Conservation (phyloP, 768 basidiomycete genomes). For the Suillus spraguei region DNA sequence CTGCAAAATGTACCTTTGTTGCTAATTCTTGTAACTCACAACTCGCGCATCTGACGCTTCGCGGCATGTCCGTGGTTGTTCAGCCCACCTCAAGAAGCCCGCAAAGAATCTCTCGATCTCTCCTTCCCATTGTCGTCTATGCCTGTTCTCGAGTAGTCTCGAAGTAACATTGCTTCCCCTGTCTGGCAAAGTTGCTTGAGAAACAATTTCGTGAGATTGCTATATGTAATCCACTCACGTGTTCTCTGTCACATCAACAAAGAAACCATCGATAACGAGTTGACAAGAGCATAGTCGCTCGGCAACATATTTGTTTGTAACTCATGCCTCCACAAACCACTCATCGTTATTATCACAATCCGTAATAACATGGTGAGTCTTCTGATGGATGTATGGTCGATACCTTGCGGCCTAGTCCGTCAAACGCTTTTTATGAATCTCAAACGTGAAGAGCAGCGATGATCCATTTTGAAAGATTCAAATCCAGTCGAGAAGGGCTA, state of each 20-base stretch:
- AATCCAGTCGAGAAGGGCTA: slow-evolving; percentile 58
- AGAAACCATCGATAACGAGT: slow-evolving; percentile 59
- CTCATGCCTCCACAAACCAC: slow-evolving; percentile 46
- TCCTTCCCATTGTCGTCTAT: slow-evolving; percentile 9
- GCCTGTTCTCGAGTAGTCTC: slow-evolving; percentile 44
- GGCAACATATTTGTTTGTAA: slow-evolving; percentile 33
- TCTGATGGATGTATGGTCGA: slow-evolving; percentile 54
- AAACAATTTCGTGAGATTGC: neutral
- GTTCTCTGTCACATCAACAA: slow-evolving; percentile 66
- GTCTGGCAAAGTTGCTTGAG: slow-evolving; percentile 44
- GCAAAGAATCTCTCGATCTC: slow-evolving; percentile 49
- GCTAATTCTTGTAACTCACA: slow-evolving; percentile 44
- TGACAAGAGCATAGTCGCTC: slow-evolving; percentile 44
- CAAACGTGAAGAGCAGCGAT: slow-evolving; percentile 54
- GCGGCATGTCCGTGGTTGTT: slow-evolving; percentile 73
- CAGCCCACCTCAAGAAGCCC: slow-evolving; percentile 71
- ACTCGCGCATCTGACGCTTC: slow-evolving; percentile 46
- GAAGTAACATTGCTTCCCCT: slow-evolving; percentile 58
- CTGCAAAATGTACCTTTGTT: neutral
- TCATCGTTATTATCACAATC: slow-evolving; percentile 7
- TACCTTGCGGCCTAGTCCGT: slow-evolving; percentile 49
- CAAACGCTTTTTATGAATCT: slow-evolving; percentile 53
- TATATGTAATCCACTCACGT: slow-evolving; percentile 49
- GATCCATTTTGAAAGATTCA: slow-evolving; percentile 85
- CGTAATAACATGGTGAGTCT: slow-evolving; percentile 29